Evolutionary conservation across 352 stramenopile genomes (phyloP).

Genomic region (Phytopythium cucurbitacearum): DNA sequence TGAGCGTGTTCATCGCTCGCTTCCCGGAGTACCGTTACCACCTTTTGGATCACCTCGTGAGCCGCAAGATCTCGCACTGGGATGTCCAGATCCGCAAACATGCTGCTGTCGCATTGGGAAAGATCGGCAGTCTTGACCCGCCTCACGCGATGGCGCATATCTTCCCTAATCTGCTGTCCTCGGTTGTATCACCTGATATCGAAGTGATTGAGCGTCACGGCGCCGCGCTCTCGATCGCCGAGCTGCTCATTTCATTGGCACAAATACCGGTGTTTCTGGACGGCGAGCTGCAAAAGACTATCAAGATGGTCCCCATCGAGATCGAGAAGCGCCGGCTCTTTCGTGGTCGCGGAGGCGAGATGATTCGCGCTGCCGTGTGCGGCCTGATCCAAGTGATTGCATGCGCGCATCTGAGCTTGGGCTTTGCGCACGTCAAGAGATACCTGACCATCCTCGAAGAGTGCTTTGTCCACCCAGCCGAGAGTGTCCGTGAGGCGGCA

Average conservation of each 20-base stretch:
- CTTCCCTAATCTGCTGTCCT: constrained; percentile 81
- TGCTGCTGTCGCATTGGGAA: constrained; percentile 79
- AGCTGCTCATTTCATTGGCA: constrained; percentile 64
- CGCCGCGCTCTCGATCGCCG: constrained; percentile 86
- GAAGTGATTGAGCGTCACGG: constrained; percentile 94
- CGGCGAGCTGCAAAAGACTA: constrained; percentile 57
- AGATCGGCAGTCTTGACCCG: constrained; percentile 82
- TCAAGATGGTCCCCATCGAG: constrained; percentile 73
- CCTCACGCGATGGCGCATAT: constrained; percentile 62
- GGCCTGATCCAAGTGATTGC: constrained; percentile 92
- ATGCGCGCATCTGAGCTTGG: constrained; percentile 39
- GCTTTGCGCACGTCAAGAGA: constrained; percentile 70
- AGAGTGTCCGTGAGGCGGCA: constrained; percentile 88
- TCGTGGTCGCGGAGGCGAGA: constrained; percentile 93
- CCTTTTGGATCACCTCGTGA: constrained; percentile 79
- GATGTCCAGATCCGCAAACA: constrained; percentile 91
- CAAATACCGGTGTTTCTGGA: constrained; percentile 57
- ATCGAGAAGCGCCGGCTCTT: constrained; percentile 96
- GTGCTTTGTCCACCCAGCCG: constrained; percentile 93
- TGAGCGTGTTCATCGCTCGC: constrained; percentile 89
- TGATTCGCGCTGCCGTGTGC: constrained; percentile 93
- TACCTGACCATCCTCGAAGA: constrained; percentile 82
- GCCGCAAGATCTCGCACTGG: constrained; percentile 94
- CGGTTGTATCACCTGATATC: constrained; percentile 75
- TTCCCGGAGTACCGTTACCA: constrained; percentile 87